Percentiles rank a stretch among this genome's conserved stretches.
phyloP scores from a whole-genome alignment of 257 asterid genomes.

The Hygrophila difformis region DNA sequence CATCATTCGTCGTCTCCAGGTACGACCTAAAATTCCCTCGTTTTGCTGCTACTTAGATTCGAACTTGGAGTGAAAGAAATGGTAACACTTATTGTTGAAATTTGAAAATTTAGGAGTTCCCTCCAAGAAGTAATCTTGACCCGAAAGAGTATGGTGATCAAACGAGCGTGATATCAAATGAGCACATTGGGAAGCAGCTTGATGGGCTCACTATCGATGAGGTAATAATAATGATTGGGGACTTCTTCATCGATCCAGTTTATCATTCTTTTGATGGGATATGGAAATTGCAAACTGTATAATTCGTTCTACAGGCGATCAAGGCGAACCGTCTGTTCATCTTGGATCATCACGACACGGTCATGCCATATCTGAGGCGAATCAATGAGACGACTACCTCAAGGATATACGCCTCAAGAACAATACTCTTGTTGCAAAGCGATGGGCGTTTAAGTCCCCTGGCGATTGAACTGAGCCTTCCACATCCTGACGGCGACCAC shows the following conservation, averaged over 20 bases:
- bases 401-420: constrained; percentile 32
- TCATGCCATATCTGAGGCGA: constrained; percentile 35
- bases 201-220: constrained; percentile 28
- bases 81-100: neutral
- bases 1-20: constrained; percentile 36
- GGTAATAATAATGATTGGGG: constrained; percentile 22
- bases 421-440: constrained; percentile 29
- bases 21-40: constrained; percentile 3
- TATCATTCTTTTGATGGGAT: neutral
- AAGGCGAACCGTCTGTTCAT: constrained; percentile 25
- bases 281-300: neutral
- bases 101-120: constrained; percentile 31
- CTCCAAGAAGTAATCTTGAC: constrained; percentile 35
- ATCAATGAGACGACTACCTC: constrained; percentile 28
- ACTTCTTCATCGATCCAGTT: neutral
- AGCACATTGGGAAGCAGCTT: constrained; percentile 21
- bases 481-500: constrained; percentile 30
- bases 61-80: no score
- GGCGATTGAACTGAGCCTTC: constrained; percentile 40
- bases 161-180: constrained; percentile 22
- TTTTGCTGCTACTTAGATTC: neutral
- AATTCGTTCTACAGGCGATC: constrained; percentile 20
- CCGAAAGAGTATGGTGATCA: constrained; percentile 29
- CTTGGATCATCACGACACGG: constrained; percentile 34
- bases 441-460: constrained; percentile 30